Conservation (phyloP, 208 protist genomes). For the Trypanosoma theileri region DNA sequence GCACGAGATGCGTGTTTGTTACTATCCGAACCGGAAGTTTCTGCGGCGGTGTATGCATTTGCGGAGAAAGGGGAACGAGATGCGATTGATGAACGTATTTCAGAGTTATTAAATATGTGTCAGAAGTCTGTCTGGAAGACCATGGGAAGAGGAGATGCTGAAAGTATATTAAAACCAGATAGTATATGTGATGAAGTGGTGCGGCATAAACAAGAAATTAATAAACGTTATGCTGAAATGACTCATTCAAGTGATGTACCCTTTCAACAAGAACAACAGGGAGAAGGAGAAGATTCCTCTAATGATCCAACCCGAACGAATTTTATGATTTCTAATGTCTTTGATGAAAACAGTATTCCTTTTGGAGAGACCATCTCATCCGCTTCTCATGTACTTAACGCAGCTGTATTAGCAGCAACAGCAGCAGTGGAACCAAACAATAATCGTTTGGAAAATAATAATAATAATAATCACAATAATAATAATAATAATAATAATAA, state of each 20-base stretch:
- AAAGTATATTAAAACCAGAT: constrained; percentile 59
- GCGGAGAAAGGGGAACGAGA: constrained; percentile 84
- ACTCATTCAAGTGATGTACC: constrained; percentile 30
- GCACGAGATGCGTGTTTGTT: constrained; percentile 70
- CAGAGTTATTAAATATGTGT: constrained; percentile 63
- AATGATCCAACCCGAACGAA: too few relatives aligned
- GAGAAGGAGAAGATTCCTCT: constrained; percentile 13
- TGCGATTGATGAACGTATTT: constrained; percentile 83
- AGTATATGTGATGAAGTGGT: constrained; percentile 52
- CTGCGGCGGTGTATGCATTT: constrained; percentile 88
- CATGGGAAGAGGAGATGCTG: constrained; percentile 56
- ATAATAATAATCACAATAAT: too few relatives aligned
- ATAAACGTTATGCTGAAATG: constrained; percentile 59
- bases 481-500: background rate
- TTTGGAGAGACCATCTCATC: constrained; percentile 6
- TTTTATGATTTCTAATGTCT: constrained; percentile 8
- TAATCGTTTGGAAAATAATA: too few relatives aligned
- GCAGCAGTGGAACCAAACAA: too few relatives aligned
- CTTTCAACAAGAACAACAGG: constrained; percentile 8
- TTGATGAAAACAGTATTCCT: constrained; percentile 6
- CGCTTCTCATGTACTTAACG: background rate
- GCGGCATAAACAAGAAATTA: constrained; percentile 69
- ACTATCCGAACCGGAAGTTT: constrained; percentile 81
- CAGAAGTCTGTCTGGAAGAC: constrained; percentile 74
- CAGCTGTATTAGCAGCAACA: background rate